Conservation (phyloP, 306 rosid species). For the Benincasa hispida region DNA sequence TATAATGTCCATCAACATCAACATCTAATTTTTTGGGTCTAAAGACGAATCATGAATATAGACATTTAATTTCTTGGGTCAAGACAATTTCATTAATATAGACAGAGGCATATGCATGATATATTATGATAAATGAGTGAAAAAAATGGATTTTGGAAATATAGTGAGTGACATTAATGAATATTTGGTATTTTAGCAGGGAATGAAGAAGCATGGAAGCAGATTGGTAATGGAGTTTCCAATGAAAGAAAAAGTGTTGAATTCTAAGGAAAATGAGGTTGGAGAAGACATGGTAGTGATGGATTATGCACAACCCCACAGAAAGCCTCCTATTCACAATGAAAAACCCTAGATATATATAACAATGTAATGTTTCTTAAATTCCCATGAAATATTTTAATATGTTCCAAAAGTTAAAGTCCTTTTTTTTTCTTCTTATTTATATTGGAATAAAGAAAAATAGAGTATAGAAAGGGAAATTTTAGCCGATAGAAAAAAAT, state of each 20-base stretch:
- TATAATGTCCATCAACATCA: not conserved
- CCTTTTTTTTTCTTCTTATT: not conserved
- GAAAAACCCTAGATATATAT: conserved; percentile 24
- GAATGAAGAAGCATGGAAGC: not conserved
- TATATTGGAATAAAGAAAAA: not conserved
- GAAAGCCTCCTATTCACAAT: conserved; percentile 91
- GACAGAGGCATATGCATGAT: not conserved
- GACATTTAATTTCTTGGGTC: not conserved
- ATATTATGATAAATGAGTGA: not conserved
- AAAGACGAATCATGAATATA: no score
- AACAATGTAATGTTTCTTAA: not conserved
- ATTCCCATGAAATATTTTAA: not conserved
- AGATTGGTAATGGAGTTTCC: conserved; percentile 15
- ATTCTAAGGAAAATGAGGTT: conserved; percentile 22
- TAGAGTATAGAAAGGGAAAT: not conserved
- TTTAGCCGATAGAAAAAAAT: no score
- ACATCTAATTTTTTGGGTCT: not conserved
- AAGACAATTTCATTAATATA: not conserved
- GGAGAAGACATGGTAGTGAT: conserved; percentile 43
- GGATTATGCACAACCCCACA: conserved; percentile 71
- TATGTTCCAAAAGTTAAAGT: not conserved
- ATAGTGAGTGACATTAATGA: not conserved
- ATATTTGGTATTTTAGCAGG: not conserved
- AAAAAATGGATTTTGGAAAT: not conserved
- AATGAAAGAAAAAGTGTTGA: conserved; percentile 24